Conservation (phyloP, 805 yeast genomes). For the Candida methanosorbosa region DNA sequence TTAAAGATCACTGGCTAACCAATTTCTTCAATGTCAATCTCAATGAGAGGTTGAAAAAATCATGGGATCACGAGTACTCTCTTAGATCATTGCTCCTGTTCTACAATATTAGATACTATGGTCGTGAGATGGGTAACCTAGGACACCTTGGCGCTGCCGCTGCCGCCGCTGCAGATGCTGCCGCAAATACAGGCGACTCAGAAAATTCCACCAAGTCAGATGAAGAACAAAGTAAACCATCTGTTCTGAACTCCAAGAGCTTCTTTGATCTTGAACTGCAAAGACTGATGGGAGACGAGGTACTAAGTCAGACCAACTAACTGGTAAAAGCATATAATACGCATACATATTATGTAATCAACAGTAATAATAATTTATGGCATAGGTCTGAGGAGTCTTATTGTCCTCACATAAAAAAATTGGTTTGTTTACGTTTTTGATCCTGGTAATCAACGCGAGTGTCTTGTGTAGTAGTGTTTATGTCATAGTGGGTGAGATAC, state of each 20-base stretch:
- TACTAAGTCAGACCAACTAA: background rate
- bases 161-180: conserved; percentile 14
- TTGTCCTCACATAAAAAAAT: too few species aligned
- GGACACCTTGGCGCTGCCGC: conserved; percentile 41
- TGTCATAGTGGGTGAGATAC: too few species aligned
- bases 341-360: too few species aligned
- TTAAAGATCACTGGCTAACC: conserved; percentile 85
- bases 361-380: too few species aligned
- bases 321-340: too few species aligned
- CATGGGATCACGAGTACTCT: conserved; percentile 81
- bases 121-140: conserved; percentile 39
- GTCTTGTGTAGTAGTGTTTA: too few species aligned
- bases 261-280: conserved; percentile 35
- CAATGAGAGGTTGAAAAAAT: conserved; percentile 63
- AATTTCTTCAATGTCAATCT: conserved; percentile 71
- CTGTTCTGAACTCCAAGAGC: too few species aligned
- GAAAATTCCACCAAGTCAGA: too few species aligned
- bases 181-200: conserved; percentile 15
- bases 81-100: conserved; percentile 70
- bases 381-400: too few species aligned
- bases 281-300: conserved; percentile 6
- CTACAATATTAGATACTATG: conserved; percentile 58
- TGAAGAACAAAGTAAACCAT: too few species aligned
- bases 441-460: too few species aligned
- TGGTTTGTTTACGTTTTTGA: too few species aligned